phyloP scores from a whole-genome alignment of 2,329 filamentous ascomycete genomes.

The Apiospora koreana region DNA sequence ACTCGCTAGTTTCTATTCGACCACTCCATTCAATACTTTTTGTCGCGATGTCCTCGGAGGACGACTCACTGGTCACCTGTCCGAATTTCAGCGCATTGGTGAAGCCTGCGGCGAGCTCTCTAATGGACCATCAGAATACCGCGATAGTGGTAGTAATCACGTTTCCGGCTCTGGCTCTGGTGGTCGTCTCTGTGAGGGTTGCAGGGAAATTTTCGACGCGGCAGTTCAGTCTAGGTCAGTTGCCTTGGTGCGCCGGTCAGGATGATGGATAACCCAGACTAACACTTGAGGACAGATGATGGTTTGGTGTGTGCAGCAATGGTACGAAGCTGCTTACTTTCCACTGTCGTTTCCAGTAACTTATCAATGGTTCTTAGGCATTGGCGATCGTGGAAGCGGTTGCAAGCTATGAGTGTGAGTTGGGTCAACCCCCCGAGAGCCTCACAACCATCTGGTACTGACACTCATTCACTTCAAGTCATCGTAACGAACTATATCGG shows the following conservation, averaged over 20 bases:
- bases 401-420: constrained; percentile 26
- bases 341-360: not conserved
- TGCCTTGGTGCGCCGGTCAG: not conserved
- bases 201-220: constrained; percentile 22
- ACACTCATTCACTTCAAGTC: constrained; percentile 16
- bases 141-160: constrained; percentile 21
- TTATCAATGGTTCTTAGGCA: constrained; percentile 17
- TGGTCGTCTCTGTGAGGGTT: constrained; percentile 22
- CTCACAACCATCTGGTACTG: not conserved
- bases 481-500: constrained; percentile 27
- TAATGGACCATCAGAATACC: constrained; percentile 19
- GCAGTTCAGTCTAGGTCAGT: constrained; percentile 24
- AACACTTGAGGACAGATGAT: constrained; percentile 20
- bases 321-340: constrained; percentile 16
- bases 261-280: not conserved
- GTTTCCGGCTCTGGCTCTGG: constrained; percentile 21
- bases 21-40: not conserved
- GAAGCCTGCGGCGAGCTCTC: constrained; percentile 18
- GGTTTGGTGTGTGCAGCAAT: constrained; percentile 24
- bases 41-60: not conserved
- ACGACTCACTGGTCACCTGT: constrained; percentile 3
- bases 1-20: not conserved
- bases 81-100: constrained; percentile 15
- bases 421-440: not conserved
- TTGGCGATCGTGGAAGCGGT: constrained; percentile 25